phyloP scores from a whole-genome alignment of 805 yeast species.

The Cephaloascus albidus region DNA sequence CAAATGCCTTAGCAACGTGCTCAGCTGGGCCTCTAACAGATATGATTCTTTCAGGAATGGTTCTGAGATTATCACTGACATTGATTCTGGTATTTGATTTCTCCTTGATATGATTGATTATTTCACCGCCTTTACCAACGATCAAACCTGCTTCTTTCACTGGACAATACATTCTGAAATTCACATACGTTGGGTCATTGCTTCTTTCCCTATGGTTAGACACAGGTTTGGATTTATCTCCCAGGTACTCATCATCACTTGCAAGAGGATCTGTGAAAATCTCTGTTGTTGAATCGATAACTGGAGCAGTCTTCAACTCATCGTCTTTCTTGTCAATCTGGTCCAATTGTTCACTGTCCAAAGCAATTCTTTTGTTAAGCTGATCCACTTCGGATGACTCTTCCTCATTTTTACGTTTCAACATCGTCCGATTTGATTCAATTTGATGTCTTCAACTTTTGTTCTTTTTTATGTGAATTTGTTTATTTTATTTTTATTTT shows the following conservation, averaged over 20 bases:
- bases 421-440: too few relatives aligned
- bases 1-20: constrained; percentile 74
- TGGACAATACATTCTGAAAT: constrained; percentile 65
- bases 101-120: constrained; percentile 53
- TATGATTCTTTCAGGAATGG: constrained; percentile 66
- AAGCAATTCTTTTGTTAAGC: constrained; percentile 58
- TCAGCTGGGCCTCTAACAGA: constrained; percentile 69
- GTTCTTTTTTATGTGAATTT: too few relatives aligned
- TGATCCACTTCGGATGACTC: constrained; percentile 34
- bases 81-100: constrained; percentile 55
- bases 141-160: constrained; percentile 68
- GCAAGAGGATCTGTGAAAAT: not conserved
- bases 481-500: too few relatives aligned
- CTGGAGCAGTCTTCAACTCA: constrained; percentile 31
- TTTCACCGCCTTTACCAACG: constrained; percentile 79
- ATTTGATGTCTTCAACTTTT: too few relatives aligned
- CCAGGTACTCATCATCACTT: not conserved
- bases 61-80: constrained; percentile 64
- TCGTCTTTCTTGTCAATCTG: constrained; percentile 30
- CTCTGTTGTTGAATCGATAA: constrained; percentile 7
- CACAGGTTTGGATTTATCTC: constrained; percentile 15
- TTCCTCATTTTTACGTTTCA: constrained; percentile 68
- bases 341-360: constrained; percentile 51
- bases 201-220: constrained; percentile 30
- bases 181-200: constrained; percentile 53